Base-by-base conservation (phyloP, 2,329 filamentous ascomycete species). In the Leptodontidium sp. region DNA sequence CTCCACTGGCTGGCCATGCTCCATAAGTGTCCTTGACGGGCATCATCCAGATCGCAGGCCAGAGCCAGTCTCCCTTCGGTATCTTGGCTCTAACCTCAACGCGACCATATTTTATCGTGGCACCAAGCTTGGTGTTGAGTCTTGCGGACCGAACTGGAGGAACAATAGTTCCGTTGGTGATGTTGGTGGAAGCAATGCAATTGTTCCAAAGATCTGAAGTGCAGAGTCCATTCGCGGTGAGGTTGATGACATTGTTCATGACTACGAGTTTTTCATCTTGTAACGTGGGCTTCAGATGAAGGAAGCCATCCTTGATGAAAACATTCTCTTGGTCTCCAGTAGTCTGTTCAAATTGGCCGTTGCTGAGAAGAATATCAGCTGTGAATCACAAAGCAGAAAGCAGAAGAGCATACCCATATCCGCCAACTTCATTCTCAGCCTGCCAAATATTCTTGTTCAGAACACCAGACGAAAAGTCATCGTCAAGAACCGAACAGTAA, bases 81-180 rank as follows among this genome's bases (percentile, higher is more conserved):
- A 70, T 62, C 45, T 68, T 68, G 7, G 64, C 69, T 8, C n/a
- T 47, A 8, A 70, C 69, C 62, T 70, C 69, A 4, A 70, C 66
- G 12, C 59, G 43, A 15, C 69, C 69, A 43, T 70, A 70, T 26
- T 58, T 67, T 32, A 70, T 70, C 6, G 15, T 65, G 14, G 88
- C 88, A 24, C 89, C 87, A 55, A 86, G 86, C 76, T 86, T 90
- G 65, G 91, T 94, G 81, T 89, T 90, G 81, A 96, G 87, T 67
- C 93, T 90, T 1, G 87, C 93, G 0, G 93, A 94, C 74, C 87
- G 89, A 71, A 91, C 87, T 0, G 92, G 93, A 35, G 91, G 92
- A 40, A 95, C 86, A 70, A 94, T 90, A 68, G 89, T 92, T 17
- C 89, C 85, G 21, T 66, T 69, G n/a, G 67, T 69, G 43, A 32